A percentile compares a stretch with the other conserved stretches of the same genome.
Conservation (phyloP, 1,284 basidiomycete species). For the Testicularia cyperi region DNA sequence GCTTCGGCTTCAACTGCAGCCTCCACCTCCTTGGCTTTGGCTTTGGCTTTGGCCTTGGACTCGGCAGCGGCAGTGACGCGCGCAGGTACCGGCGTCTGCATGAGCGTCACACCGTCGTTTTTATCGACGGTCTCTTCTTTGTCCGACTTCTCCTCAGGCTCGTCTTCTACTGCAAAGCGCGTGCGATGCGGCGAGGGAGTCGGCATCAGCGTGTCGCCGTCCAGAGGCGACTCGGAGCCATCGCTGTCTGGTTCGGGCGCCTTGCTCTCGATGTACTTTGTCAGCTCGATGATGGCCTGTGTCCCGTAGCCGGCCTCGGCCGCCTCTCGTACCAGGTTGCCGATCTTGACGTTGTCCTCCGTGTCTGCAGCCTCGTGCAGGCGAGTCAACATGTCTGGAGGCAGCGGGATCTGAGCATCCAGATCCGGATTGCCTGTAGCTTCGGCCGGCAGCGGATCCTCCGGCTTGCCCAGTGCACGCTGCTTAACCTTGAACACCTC, state of each 20-base stretch:
- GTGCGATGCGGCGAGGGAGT: constrained; percentile 22
- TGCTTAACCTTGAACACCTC: constrained; percentile 42
- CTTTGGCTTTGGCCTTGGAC: constrained; percentile 1
- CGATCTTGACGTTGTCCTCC: constrained; percentile 22
- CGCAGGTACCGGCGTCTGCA: constrained; percentile 19
- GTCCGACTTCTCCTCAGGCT: constrained; percentile 20
- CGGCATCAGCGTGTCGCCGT: constrained; percentile 20
- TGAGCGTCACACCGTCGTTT: constrained; percentile 5
- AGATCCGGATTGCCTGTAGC: constrained; percentile 23
- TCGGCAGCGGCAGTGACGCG: constrained; percentile 6
- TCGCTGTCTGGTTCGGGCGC: constrained; percentile 6
- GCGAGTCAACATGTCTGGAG: constrained; percentile 6
- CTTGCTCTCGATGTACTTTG: constrained; percentile 28
- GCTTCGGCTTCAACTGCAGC: constrained; percentile 1
- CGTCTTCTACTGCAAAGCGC: constrained; percentile 16
- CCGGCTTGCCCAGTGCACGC: constrained; percentile 34
- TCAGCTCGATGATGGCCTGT: constrained; percentile 39
- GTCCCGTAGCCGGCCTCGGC: constrained; percentile 39
- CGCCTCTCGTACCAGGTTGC: constrained; percentile 20
- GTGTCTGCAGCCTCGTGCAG: constrained; percentile 29
- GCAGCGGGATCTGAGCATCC: constrained; percentile 19
- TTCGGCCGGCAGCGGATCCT: constrained; percentile 34
- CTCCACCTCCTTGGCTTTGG: constrained; percentile 5
- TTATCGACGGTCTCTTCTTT: too few relatives aligned
- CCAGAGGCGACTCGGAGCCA: constrained; percentile 1